Conservation (phyloP, 768 basidiomycete genomes). For the Suillus variegatus region DNA sequence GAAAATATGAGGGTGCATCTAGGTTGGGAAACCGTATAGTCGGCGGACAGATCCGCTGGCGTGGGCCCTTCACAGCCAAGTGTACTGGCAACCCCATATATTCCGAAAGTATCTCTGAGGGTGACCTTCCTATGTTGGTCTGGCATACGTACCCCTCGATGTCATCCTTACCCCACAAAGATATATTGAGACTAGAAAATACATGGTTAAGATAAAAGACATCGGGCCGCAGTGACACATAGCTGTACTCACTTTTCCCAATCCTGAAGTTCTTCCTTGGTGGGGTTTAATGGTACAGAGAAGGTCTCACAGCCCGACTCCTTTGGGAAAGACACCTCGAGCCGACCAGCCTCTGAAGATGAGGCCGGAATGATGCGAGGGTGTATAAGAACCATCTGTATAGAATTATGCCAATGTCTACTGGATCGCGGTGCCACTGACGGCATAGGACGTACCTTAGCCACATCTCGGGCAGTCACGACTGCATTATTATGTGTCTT, state of each 20-base stretch:
- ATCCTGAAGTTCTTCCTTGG: constrained; percentile 42
- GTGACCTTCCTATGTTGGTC: constrained; percentile 40
- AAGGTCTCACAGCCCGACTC: constrained; percentile 60
- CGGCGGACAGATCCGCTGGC: constrained; percentile 49
- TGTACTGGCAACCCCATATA: constrained; percentile 65
- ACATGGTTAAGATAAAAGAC: neutral
- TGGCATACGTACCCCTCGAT: constrained; percentile 71
- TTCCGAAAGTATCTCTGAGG: constrained; percentile 57
- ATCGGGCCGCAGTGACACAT: constrained; percentile 1
- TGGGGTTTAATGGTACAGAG: constrained; percentile 58
- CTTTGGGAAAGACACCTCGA: constrained; percentile 61
- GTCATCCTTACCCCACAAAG: constrained; percentile 45
- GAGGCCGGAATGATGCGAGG: constrained; percentile 51
- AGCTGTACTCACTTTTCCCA: constrained; percentile 58
- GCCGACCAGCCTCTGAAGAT: constrained; percentile 46
- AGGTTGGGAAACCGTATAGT: constrained; percentile 60
- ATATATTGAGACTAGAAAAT: constrained; percentile 50
- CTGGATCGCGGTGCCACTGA: neutral
- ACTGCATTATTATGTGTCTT: constrained; percentile 53
- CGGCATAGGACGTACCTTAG: constrained; percentile 44
- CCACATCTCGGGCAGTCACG: constrained; percentile 66
- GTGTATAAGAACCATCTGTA: constrained; percentile 66
- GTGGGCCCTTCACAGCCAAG: constrained; percentile 67
- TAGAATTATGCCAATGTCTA: neutral
- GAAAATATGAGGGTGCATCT: constrained; percentile 55